Conservation (phyloP, 1,284 basidiomycete genomes). For the Trichosporon sp. region DNA sequence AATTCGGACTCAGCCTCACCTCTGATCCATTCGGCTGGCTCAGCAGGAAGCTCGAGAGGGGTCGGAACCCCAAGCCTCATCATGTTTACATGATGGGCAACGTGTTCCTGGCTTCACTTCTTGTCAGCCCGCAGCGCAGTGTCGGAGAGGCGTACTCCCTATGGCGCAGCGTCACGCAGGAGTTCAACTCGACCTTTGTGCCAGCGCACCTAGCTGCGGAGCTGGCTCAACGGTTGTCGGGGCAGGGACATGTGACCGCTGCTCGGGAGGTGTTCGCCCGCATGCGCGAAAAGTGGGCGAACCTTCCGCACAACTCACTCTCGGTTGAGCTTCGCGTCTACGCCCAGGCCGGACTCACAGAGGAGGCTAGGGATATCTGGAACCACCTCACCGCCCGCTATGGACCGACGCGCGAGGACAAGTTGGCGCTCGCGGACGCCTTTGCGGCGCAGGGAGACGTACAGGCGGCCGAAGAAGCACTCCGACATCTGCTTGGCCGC, state of each 20-base stretch:
- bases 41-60: not conserved
- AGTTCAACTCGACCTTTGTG: slow-evolving; percentile 9
- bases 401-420: slow-evolving; percentile 4
- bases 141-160: slow-evolving; percentile 4
- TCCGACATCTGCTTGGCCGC: slow-evolving; percentile 1
- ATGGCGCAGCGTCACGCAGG: slow-evolving; percentile 8
- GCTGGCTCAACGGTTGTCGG: slow-evolving; percentile 8
- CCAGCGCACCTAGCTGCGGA: slow-evolving; percentile 3
- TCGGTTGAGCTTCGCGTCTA: slow-evolving; percentile 13
- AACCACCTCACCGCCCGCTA: slow-evolving; percentile 7
- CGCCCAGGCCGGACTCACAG: slow-evolving; percentile 6
- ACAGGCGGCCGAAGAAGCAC: not conserved
- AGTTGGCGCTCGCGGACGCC: not conserved
- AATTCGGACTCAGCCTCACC: not conserved
- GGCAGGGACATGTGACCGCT: not conserved
- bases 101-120: not conserved
- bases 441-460: slow-evolving; percentile 8
- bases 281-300: slow-evolving; percentile 6
- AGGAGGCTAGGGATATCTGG: slow-evolving; percentile 8
- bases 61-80: not conserved
- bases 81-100: not conserved
- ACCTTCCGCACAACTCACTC: slow-evolving; percentile 10
- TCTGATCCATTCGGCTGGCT: slow-evolving; percentile 10
- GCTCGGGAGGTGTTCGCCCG: slow-evolving; percentile 9
- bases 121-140: not conserved